Base-by-base conservation (phyloP, 768 basidiomycete genomes). In the Amylocystis lapponica region DNA sequence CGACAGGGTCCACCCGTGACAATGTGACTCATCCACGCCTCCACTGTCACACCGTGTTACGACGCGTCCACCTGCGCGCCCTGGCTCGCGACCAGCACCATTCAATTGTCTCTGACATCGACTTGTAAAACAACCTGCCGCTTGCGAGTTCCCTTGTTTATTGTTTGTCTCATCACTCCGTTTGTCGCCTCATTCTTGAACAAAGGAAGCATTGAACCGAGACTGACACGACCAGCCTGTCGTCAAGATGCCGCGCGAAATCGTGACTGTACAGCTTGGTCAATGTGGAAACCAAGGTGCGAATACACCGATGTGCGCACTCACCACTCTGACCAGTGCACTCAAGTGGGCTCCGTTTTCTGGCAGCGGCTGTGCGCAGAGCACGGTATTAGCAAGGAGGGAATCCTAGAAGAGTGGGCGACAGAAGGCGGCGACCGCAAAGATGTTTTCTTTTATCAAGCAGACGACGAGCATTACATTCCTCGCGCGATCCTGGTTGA, bases 401-500 rank as follows among this genome's bases (percentile, higher is more conserved):
- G 96, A 22, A 90, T 91, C 46, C 80, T 98, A 36, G 94, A 98
- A 63, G 94, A 98, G 49, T 95, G 91, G 88, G 93, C 94, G 5
- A 88, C 85, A 1, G 92, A 94, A 55, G 89, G 88, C 16, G 90
- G 90, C 8, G 96, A 99, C 66, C 75, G 96, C 54, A 99, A 98
- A 60, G 96, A 99, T 66, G 95, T 96, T 21, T 99, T 99, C 68
- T 99, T 99, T 70, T 98, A 99, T 62, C 95, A 98, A 64, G 96
- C 96, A n/a, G 96, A 99, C 62, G 96, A 99, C 58, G 96, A 98
- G 62, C 94, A 96, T 57, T 99, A 98, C 64, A 94, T 99, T 47
- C 96, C 96, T 2, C 79, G 96, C 40, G 91, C 96, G 4, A 95
- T 99, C 48, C 75, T 99, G 29, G 82, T 98, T 47, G 96, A 99